phyloP scores from a whole-genome alignment of 768 basidiomycete genomes.

The Boletus pseudo-olivaceus region DNA sequence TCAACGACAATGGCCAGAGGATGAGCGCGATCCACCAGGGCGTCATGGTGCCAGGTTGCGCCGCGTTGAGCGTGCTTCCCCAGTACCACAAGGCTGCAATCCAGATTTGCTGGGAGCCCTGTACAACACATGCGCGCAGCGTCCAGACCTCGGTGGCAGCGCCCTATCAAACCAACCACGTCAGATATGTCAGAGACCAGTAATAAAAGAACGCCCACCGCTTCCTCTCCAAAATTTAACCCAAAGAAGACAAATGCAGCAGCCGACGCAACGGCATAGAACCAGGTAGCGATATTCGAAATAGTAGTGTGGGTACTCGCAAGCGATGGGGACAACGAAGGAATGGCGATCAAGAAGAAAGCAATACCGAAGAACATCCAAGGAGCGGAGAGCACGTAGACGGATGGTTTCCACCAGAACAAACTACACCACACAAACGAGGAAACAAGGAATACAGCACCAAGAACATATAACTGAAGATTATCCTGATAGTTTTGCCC shows the following conservation, averaged over 20 bases:
- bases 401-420: conserved; percentile 84
- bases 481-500: conserved; percentile 82
- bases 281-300: conserved; percentile 81
- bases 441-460: conserved; percentile 80
- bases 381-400: conserved; percentile 80
- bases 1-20: conserved; percentile 75
- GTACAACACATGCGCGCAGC: conserved; percentile 85
- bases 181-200: conserved; percentile 1
- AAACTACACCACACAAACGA: conserved; percentile 87
- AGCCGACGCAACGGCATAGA: conserved; percentile 88
- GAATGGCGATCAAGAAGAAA: conserved; percentile 88
- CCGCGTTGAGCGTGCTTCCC: conserved; percentile 75
- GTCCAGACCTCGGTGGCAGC: conserved; percentile 96
- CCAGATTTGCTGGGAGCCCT: conserved; percentile 96
- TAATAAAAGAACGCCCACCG: conserved; percentile 46
- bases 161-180: conserved; percentile 44
- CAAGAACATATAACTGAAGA: conserved; percentile 86
- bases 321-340: conserved; percentile 64
- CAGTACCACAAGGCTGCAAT: conserved; percentile 95
- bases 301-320: conserved; percentile 61
- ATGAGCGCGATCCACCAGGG: conserved; percentile 86
- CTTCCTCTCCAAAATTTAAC: conserved; percentile 96
- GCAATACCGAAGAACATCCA: conserved; percentile 91
- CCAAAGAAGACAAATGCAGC: conserved; percentile 94
- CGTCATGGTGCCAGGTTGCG: conserved; percentile 46